A percentile compares a stretch with the other conserved stretches of the same genome.
Evolutionary conservation across 148 eudicot genomes (phyloP).

Genomic region (Amaranthus cruentus): DNA sequence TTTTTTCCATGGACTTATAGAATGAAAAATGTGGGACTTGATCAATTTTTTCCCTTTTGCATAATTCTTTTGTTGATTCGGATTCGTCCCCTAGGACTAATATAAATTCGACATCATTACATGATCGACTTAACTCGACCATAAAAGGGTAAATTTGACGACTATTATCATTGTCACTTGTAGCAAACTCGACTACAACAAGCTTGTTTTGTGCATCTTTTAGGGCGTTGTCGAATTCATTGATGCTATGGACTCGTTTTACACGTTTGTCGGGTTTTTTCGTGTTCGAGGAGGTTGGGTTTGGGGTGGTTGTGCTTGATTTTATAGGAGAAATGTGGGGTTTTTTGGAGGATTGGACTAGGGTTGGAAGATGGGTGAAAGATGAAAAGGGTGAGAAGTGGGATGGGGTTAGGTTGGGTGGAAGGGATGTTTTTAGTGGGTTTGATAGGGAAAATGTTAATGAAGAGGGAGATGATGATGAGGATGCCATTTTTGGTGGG

Average conservation of each 20-base stretch:
- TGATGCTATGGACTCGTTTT: slow-evolving; percentile 48
- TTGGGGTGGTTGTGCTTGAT: neutral
- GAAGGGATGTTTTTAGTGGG: slow-evolving; percentile 8
- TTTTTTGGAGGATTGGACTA: slow-evolving; percentile 7
- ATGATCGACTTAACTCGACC: slow-evolving; percentile 70
- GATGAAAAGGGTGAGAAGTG: neutral
- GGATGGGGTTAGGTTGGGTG: neutral
- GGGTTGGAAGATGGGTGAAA: neutral
- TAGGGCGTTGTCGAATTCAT: slow-evolving; percentile 70
- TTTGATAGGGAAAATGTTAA: neutral
- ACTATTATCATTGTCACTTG: slow-evolving; percentile 44
- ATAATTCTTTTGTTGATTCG: slow-evolving; percentile 43
- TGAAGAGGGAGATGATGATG: neutral
- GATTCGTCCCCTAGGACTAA: slow-evolving; percentile 87
- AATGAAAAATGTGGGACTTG: slow-evolving; percentile 80
- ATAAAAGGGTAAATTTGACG: slow-evolving; percentile 77
- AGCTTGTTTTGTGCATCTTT: slow-evolving; percentile 55
- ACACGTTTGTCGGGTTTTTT: slow-evolving; percentile 45
- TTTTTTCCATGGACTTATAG: slow-evolving; percentile 77
- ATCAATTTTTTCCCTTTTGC: slow-evolving; percentile 56
- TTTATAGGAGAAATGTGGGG: neutral
- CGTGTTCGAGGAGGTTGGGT: neutral
- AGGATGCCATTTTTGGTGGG: slow-evolving; percentile 2
- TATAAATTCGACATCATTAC: slow-evolving; percentile 78
- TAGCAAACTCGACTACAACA: slow-evolving; percentile 82